These are phyloP conservation scores for Middelhovenomyces tepae DNA, from an alignment of 805 yeast genomes.

Conservation along the genomic window DNA sequence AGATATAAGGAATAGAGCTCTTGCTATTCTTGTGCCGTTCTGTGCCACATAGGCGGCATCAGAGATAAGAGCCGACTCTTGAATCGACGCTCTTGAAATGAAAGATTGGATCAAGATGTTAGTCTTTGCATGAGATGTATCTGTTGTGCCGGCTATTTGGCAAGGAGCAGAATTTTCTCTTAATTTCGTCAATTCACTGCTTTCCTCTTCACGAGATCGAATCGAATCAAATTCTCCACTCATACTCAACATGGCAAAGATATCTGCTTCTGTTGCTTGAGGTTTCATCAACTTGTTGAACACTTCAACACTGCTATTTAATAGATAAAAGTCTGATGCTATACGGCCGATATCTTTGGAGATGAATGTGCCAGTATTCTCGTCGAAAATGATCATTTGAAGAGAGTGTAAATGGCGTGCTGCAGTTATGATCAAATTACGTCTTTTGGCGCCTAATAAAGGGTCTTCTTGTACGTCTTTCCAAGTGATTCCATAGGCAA, in stretches of 20 bases:
- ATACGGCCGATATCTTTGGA: conserved; percentile 89
- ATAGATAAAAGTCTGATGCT: conserved; percentile 85
- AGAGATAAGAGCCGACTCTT: conserved; percentile 73
- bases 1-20: conserved; percentile 83
- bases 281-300: conserved; percentile 82
- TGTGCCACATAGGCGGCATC: conserved; percentile 94
- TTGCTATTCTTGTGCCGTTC: conserved; percentile 83
- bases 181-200: conserved; percentile 57
- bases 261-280: conserved; percentile 84
- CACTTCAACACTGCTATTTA: conserved; percentile 78
- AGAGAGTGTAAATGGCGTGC: conserved; percentile 76
- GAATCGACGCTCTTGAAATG: conserved; percentile 63
- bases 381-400: conserved; percentile 93
- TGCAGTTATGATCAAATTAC: conserved; percentile 67
- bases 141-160: conserved; percentile 70
- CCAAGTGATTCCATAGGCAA: conserved; percentile 87
- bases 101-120: conserved; percentile 81
- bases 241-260: conserved; percentile 78
- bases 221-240: conserved; percentile 90
- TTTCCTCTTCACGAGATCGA: conserved; percentile 82
- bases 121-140: conserved; percentile 75
- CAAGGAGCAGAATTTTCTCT: conserved; percentile 49
- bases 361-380: conserved; percentile 64
- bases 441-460: conserved; percentile 57
- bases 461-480: conserved; percentile 79